Base-by-base conservation (phyloP, 1,284 basidiomycete species). In the Heterobasidion parviporum region DNA sequence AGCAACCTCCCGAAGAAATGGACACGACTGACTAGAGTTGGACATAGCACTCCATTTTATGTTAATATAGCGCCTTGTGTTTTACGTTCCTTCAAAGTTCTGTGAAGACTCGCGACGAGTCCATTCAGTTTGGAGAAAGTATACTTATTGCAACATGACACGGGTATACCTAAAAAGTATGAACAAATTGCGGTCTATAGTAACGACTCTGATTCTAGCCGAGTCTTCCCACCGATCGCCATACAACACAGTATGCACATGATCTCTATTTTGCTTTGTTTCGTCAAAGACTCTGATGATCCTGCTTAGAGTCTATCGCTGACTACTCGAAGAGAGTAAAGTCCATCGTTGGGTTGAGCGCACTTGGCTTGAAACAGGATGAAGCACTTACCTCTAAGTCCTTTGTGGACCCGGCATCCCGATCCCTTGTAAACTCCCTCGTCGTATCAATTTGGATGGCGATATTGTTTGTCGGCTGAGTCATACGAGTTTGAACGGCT, bases 401-500 rank as follows among this genome's bases (percentile, higher is more conserved):
- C 26, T 26, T 26, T 26, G 26, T 26, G 26, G 26, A 26, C 26
- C 26, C 43, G 14, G 14, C 26, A 15, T 56, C 55, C 18, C 14
- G 32, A 20, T 72, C 72, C 33, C 64, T 66, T 56, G 68, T 66
- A 46, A 71, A 70, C 58, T 79, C 77, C 55, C 78, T 74, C 50
- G 72, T 77, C 9, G 78, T 79, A 62, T 80, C 77, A 57, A 80
- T 78, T 64, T 77, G 77, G 66, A 80, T 79, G 38, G 78, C 45
- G 35, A 54, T 56, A 32, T 43, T 36, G 35, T 14, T 35, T 35
- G 33, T n/a, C 8, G 14, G 50, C 50, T 51, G 50, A 14, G 35
- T 50, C 32, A 50, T 26, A 26, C 26, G 26, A 20, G 20, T 12
- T 20, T 33, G 8, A 5, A 10, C 10, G 14, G 8, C 8, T 6